phyloP scores from a whole-genome alignment of 768 basidiomycete species.

The Termitomyces sp. region DNA sequence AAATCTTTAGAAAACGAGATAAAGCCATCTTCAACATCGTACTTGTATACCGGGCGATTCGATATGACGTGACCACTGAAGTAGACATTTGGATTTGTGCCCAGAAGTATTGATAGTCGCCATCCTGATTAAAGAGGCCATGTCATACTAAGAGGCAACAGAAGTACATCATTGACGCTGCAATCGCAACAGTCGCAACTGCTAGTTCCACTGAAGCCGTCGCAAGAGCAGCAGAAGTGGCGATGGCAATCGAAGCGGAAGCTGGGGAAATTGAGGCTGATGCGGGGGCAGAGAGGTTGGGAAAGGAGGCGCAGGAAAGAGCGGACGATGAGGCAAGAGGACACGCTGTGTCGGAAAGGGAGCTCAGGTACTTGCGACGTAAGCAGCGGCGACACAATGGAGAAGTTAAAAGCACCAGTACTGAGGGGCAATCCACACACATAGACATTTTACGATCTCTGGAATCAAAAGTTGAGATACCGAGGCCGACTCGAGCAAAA shows the following conservation, averaged over 20 bases:
- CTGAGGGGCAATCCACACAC: neutral
- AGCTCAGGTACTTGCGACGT: constrained; percentile 8
- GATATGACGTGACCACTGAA: no score
- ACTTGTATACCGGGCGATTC: no score
- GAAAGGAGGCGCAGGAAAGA: constrained; percentile 11
- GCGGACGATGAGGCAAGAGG: constrained; percentile 10
- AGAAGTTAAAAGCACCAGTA: neutral
- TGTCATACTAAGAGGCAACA: neutral
- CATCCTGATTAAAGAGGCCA: constrained; percentile 9
- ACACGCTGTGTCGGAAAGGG: constrained; percentile 8
- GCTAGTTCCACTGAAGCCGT: constrained; percentile 7
- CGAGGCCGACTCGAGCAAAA: neutral
- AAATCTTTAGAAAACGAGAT: constrained; percentile 9
- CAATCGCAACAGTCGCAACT: neutral
- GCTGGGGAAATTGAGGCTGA: constrained; percentile 11
- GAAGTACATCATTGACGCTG: constrained; percentile 8
- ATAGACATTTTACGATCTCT: neutral
- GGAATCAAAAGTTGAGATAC: neutral
- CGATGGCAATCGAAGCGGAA: constrained; percentile 9
- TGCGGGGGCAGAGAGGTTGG: constrained; percentile 8
- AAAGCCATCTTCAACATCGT: constrained; percentile 4
- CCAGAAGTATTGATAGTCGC: neutral
- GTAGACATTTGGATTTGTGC: no score
- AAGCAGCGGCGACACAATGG: neutral
- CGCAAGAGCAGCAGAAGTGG: constrained; percentile 7